phyloP scores from a whole-genome alignment of 257 asterid species.

The Verbascum thapsus region DNA sequence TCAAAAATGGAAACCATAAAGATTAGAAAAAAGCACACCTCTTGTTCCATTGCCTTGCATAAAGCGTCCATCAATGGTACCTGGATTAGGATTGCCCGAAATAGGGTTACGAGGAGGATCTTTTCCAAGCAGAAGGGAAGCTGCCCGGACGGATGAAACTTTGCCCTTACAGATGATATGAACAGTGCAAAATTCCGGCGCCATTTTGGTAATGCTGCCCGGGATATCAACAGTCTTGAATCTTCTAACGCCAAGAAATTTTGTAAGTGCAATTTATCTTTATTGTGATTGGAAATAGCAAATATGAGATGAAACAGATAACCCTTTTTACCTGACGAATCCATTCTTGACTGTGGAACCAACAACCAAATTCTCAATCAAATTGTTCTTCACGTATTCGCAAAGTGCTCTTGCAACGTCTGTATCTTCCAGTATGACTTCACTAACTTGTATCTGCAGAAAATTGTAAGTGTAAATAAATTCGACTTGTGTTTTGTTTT shows the following conservation, averaged over 20 bases:
- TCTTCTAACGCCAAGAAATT: constrained; percentile 46
- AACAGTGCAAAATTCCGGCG: constrained; percentile 79
- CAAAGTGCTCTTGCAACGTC: constrained; percentile 74
- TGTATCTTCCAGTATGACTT: constrained; percentile 68
- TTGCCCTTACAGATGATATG: constrained; percentile 78
- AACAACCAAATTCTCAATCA: constrained; percentile 64
- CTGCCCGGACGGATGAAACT: constrained; percentile 48
- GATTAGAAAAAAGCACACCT: constrained; percentile 36
- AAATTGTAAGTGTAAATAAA: constrained; percentile 9
- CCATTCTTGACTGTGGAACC: constrained; percentile 65
- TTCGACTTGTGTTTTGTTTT: neutral
- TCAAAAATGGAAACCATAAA: constrained; percentile 7
- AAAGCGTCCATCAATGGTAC: constrained; percentile 41
- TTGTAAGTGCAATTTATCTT: constrained; percentile 25
- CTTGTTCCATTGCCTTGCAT: constrained; percentile 43
- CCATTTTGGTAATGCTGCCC: constrained; percentile 47
- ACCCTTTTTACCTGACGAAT: constrained; percentile 58
- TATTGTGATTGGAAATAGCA: neutral
- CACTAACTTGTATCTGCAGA: constrained; percentile 72
- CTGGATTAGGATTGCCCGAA: no score
- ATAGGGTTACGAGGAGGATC: constrained; percentile 36
- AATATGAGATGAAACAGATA: constrained; percentile 20
- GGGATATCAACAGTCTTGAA: constrained; percentile 74
- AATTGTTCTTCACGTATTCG: constrained; percentile 57
- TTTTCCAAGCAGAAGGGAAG: constrained; percentile 37